phyloP scores from a whole-genome alignment of 768 basidiomycete species.

The Auricularia sp. region DNA sequence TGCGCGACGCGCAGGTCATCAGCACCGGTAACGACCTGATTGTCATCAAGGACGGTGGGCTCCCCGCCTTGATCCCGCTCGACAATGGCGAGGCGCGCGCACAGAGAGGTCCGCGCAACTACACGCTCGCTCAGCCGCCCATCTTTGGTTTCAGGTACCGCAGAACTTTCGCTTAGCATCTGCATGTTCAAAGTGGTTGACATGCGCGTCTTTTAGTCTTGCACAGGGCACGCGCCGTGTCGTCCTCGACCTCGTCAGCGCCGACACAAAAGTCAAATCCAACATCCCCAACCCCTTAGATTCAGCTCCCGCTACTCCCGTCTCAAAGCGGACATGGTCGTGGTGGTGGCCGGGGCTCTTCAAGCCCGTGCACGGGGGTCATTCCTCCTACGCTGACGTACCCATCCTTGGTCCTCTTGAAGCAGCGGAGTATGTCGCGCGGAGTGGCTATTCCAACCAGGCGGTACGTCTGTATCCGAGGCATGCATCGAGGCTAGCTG shows the following conservation, averaged over 20 bases:
- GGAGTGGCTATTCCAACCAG: background rate
- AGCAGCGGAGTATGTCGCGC: background rate
- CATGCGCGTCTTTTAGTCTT: constrained; percentile 10
- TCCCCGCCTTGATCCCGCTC: background rate
- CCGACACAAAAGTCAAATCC: background rate
- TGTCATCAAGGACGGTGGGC: background rate
- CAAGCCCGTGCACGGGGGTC: background rate
- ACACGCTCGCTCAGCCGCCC: background rate
- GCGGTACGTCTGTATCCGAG: background rate
- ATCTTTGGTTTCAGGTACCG: background rate
- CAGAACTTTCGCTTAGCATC: too few relatives aligned
- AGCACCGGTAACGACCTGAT: background rate
- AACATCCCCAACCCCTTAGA: constrained; percentile 1
- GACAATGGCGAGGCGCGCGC: background rate
- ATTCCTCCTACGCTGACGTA: background rate
- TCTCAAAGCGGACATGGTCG: background rate
- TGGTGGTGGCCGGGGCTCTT: constrained; percentile 1
- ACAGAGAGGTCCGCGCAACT: background rate
- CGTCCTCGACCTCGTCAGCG: constrained; percentile 6
- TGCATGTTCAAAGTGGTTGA: background rate
- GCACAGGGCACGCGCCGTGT: constrained; percentile 2
- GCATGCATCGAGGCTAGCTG: background rate
- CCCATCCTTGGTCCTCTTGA: background rate
- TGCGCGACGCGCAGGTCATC: background rate
- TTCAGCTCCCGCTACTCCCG: background rate